Evolutionary conservation across 2,329 filamentous ascomycete genomes (phyloP).

Genomic region (Coniochaeta ligniaria): DNA sequence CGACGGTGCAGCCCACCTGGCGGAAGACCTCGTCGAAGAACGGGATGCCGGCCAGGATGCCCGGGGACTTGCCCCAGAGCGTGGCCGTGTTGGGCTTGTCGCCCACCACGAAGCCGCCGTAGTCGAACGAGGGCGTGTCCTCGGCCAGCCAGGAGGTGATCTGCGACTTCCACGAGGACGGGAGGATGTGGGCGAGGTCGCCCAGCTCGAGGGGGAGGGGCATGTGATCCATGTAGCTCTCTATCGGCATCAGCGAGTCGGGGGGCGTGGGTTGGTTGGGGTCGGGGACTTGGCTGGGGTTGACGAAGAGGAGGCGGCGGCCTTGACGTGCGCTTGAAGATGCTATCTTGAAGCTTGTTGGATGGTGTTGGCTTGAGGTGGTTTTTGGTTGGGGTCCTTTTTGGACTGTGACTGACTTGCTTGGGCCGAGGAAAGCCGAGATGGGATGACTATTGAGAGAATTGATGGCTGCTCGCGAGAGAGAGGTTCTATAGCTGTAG

Average conservation of each 20-base stretch:
- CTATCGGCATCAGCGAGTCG: background rate
- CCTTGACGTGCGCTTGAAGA: background rate
- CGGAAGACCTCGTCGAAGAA: conserved; percentile 93
- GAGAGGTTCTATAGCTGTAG: background rate
- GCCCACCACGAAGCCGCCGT: conserved; percentile 94
- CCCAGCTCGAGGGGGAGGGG: conserved; percentile 28
- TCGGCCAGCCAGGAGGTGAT: conserved; percentile 86
- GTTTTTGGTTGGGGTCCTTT: background rate
- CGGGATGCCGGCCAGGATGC: conserved; percentile 82
- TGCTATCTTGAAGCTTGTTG: background rate
- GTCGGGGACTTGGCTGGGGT: no score
- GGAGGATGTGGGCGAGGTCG: conserved; percentile 63
- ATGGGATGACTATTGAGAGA: background rate
- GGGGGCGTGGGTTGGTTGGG: background rate
- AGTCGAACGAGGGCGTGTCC: conserved; percentile 94
- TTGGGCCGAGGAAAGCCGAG: background rate
- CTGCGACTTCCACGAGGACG: conserved; percentile 74
- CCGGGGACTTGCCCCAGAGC: conserved; percentile 63
- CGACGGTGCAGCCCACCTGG: conserved; percentile 84
- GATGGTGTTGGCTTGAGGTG: background rate
- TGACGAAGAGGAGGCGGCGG: background rate
- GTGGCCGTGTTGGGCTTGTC: conserved; percentile 56
- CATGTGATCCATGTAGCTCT: background rate
- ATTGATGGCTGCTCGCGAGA: background rate
- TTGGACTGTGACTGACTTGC: background rate